Evolutionary conservation across 2,329 filamentous ascomycete genomes (phyloP).

Genomic region (Trichoderma hamatum): DNA sequence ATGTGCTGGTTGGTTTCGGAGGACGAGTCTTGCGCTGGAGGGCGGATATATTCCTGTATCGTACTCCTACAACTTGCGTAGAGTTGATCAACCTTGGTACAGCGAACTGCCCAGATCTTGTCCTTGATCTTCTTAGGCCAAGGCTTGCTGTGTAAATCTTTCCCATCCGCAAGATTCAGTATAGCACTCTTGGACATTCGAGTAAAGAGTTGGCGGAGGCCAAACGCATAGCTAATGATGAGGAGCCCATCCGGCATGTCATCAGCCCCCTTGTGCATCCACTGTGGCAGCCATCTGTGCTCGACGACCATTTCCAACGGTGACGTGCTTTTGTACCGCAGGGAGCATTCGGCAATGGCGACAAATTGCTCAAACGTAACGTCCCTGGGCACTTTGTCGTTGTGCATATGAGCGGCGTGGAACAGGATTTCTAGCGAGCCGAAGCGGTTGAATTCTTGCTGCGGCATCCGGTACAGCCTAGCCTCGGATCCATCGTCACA

Average conservation of each 20-base stretch:
- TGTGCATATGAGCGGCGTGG: conserved; percentile 56
- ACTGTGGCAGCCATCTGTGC: conserved; percentile 55
- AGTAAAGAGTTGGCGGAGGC: conserved; percentile 52
- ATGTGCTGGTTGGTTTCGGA: conserved; percentile 28
- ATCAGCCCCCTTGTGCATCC: conserved; percentile 52
- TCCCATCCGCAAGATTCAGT: conserved; percentile 49
- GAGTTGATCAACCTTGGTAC: conserved; percentile 55
- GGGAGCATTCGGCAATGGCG: conserved; percentile 54
- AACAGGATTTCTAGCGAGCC: conserved; percentile 51
- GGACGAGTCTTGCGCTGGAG: conserved; percentile 32
- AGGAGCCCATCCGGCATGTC: conserved; percentile 54
- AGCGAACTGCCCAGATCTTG: conserved; percentile 52
- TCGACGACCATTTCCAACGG: conserved; percentile 56
- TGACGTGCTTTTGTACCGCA: conserved; percentile 55
- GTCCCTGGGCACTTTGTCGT: conserved; percentile 49
- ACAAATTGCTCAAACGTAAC: conserved; percentile 55
- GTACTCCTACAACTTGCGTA: conserved; percentile 49
- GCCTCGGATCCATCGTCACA: conserved; percentile 50
- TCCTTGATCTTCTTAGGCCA: conserved; percentile 54
- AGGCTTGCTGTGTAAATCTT: conserved; percentile 46
- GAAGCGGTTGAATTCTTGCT: conserved; percentile 49
- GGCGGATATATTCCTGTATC: conserved; percentile 51
- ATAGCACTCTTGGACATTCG: conserved; percentile 54
- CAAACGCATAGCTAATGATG: conserved; percentile 58
- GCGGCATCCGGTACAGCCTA: conserved; percentile 56